phyloP scores from a whole-genome alignment of 2,329 filamentous ascomycete species.

The Metarhizium rileyi region DNA sequence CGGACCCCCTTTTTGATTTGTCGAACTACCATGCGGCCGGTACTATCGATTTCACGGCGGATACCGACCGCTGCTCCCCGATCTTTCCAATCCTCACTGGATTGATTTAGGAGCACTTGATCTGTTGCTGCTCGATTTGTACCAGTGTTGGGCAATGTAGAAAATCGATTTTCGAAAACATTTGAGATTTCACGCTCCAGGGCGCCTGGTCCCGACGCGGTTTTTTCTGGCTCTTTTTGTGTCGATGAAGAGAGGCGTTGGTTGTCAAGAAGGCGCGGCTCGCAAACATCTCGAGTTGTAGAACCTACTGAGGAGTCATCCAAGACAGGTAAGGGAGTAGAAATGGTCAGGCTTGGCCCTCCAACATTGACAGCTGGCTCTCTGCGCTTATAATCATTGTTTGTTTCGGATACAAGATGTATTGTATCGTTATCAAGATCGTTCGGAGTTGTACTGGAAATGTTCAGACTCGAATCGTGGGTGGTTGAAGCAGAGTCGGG shows the following conservation, averaged over 20 bases:
- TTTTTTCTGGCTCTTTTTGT: constrained; percentile 40
- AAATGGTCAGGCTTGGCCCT: not conserved
- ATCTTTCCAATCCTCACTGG: constrained; percentile 93
- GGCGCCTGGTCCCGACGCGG: constrained; percentile 41
- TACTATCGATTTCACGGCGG: constrained; percentile 74
- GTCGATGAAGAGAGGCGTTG: constrained; percentile 10
- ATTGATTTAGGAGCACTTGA: not conserved
- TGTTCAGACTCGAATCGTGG: constrained; percentile 13
- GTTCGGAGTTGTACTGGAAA: constrained; percentile 8
- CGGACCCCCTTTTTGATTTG: constrained; percentile 94
- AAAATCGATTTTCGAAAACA: constrained; percentile 35
- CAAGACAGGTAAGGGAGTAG: not conserved
- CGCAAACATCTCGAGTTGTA: constrained; percentile 8
- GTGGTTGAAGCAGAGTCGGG: constrained; percentile 10
- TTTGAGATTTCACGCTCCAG: constrained; percentile 71
- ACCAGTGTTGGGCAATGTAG: constrained; percentile 13
- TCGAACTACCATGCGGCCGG: constrained; percentile 70
- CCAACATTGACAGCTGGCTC: not conserved
- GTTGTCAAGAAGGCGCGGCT: constrained; percentile 4
- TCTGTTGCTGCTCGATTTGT: constrained; percentile 25
- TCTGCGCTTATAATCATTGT: not conserved
- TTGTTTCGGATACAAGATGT: not conserved
- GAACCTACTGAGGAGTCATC: not conserved
- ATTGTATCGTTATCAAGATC: not conserved
- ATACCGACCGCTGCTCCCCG: constrained; percentile 80